Conservation (phyloP, 192 early-diverging fungal genomes). For the Anaeromyces robustus region DNA sequence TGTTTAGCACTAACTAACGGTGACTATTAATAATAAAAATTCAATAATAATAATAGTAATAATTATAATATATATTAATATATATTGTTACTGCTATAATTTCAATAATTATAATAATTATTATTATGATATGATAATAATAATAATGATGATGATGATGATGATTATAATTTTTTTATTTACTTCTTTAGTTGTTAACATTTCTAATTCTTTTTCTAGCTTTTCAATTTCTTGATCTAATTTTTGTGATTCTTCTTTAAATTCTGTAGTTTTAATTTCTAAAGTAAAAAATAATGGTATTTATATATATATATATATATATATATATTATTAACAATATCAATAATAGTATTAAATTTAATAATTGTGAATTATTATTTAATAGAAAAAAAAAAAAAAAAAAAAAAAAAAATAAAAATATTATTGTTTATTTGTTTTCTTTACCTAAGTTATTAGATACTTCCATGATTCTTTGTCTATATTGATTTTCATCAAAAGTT, state of each 20-base stretch:
- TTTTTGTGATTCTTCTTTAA: neutral
- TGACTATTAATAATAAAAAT: neutral
- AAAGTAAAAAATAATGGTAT: no score
- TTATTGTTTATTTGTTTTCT: neutral
- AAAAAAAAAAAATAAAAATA: no score
- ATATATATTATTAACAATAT: no score
- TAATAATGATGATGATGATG: no score
- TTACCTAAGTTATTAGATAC: neutral
- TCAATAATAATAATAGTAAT: no score
- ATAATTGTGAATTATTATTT: no score
- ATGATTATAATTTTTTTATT: no score
- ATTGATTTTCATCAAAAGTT: neutral
- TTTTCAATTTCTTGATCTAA: neutral
- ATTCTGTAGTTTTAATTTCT: neutral
- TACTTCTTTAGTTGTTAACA: neutral
- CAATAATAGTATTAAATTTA: no score
- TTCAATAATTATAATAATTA: no score
- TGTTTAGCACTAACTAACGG: neutral
- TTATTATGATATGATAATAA: neutral
- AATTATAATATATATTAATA: neutral
- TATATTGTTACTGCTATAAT: neutral
- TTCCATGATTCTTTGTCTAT: neutral
- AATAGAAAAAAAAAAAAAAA: no score
- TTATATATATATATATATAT: no score
- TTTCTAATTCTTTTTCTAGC: neutral